Conservation (phyloP, 306 rosid species). For the Gynostemma pentaphyllum region DNA sequence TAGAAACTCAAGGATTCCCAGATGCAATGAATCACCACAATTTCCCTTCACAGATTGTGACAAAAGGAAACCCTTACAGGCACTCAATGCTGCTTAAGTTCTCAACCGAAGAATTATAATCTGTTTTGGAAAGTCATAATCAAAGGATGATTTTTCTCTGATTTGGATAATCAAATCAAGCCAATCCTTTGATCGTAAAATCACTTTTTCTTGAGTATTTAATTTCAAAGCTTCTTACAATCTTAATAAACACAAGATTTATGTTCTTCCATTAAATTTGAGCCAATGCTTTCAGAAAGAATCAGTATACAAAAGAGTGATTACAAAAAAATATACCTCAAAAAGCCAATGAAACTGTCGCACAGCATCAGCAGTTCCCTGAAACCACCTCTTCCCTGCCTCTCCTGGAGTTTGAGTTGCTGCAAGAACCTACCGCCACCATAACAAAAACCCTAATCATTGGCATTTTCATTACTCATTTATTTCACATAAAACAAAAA, state of each 20-base stretch:
- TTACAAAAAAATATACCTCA: slow-evolving; percentile 1
- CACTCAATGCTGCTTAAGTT: slow-evolving; percentile 10
- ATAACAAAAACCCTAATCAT: background rate
- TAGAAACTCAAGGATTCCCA: slow-evolving; percentile 18
- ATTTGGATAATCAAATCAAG: background rate
- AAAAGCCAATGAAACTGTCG: slow-evolving; percentile 11
- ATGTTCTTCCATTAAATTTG: background rate
- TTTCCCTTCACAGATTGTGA: slow-evolving; percentile 12
- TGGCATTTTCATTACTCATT: background rate
- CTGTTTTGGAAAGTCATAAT: too few relatives aligned
- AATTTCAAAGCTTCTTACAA: background rate
- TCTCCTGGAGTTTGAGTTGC: slow-evolving; percentile 10
- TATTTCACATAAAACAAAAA: background rate
- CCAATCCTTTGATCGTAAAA: background rate
- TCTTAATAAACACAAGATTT: background rate
- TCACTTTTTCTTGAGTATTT: too few relatives aligned
- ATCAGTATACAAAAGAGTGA: background rate
- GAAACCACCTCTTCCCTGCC: slow-evolving; percentile 10
- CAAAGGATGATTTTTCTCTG: background rate
- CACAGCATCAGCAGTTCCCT: slow-evolving; percentile 11
- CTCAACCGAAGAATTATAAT: background rate
- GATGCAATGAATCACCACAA: slow-evolving; percentile 12
- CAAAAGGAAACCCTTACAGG: slow-evolving; percentile 6
- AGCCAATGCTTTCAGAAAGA: background rate
- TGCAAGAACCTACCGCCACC: background rate